These are phyloP conservation scores for Glycine latifolia DNA, from an alignment of 306 rosid species.

Conservation along the genomic window DNA sequence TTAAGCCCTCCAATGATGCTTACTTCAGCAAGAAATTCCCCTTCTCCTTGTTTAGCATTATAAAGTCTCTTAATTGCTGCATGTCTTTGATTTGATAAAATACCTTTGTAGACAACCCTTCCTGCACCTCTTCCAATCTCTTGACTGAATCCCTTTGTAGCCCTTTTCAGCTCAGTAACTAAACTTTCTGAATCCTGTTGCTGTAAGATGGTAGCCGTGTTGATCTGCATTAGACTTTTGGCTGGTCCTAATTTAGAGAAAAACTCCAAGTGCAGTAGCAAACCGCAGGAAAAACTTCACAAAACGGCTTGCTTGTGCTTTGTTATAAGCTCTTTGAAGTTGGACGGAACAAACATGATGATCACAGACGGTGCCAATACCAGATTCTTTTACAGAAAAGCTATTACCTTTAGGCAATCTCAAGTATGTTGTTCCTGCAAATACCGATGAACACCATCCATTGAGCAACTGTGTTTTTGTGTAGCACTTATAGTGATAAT, in stretches of 20 bases:
- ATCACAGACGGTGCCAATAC: neutral
- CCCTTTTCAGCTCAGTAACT: slow-evolving; percentile 59
- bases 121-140: slow-evolving; percentile 66
- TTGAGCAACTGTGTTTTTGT: slow-evolving; percentile 45
- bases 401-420: slow-evolving; percentile 41
- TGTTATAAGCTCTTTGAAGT: slow-evolving; percentile 36
- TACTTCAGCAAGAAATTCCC: slow-evolving; percentile 45
- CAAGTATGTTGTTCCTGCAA: slow-evolving; percentile 23
- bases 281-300: slow-evolving; percentile 50
- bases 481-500: slow-evolving; percentile 4
- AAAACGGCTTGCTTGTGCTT: neutral
- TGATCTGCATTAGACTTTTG: slow-evolving; percentile 45
- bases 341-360: neutral
- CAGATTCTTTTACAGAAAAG: neutral
- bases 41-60: slow-evolving; percentile 48
- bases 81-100: slow-evolving; percentile 50
- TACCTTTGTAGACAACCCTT: slow-evolving; percentile 60
- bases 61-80: slow-evolving; percentile 58
- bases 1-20: slow-evolving; percentile 47
- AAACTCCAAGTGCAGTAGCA: slow-evolving; percentile 20
- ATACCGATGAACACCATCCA: slow-evolving; percentile 31
- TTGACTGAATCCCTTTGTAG: slow-evolving; percentile 49
- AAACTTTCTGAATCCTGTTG: slow-evolving; percentile 49
- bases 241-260: neutral
- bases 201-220: slow-evolving; percentile 35